Percentiles rank a stretch among this genome's conserved stretches.
phyloP scores from a whole-genome alignment of 768 basidiomycete genomes.

The Fistulinella prunicolor region DNA sequence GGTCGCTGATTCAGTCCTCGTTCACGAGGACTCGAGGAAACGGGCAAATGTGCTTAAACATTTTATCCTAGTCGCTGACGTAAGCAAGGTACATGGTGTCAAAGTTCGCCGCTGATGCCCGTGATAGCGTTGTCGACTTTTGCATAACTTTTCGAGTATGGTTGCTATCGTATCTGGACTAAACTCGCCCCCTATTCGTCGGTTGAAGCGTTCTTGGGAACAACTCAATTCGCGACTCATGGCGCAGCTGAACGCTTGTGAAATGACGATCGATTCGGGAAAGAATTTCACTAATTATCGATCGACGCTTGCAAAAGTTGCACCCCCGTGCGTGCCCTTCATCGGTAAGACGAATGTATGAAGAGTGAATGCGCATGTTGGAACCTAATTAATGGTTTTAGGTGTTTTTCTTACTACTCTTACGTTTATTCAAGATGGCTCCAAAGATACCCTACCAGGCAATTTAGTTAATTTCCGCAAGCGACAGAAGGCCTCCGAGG shows the following conservation, averaged over 20 bases:
- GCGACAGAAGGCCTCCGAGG: constrained; percentile 92
- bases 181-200: constrained; percentile 89
- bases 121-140: constrained; percentile 75
- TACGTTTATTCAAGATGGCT: constrained; percentile 98
- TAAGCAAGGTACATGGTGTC: constrained; percentile 39
- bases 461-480: constrained; percentile 94
- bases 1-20: constrained; percentile 85
- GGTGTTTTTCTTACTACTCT: constrained; percentile 95
- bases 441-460: constrained; percentile 76
- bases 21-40: constrained; percentile 76
- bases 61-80: constrained; percentile 89
- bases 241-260: constrained; percentile 72
- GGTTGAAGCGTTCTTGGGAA: constrained; percentile 93
- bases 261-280: constrained; percentile 87
- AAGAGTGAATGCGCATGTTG: background rate
- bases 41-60: constrained; percentile 84
- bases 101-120: background rate
- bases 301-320: constrained; percentile 73
- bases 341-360: constrained; percentile 61
- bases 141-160: constrained; percentile 98
- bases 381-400: constrained; percentile 29
- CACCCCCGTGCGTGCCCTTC: constrained; percentile 95
- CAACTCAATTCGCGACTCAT: constrained; percentile 74
- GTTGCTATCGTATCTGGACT: constrained; percentile 93
- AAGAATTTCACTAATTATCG: constrained; percentile 95